phyloP scores from a whole-genome alignment of 164 flowering plant genomes.

The Macadamia tetraphylla region DNA sequence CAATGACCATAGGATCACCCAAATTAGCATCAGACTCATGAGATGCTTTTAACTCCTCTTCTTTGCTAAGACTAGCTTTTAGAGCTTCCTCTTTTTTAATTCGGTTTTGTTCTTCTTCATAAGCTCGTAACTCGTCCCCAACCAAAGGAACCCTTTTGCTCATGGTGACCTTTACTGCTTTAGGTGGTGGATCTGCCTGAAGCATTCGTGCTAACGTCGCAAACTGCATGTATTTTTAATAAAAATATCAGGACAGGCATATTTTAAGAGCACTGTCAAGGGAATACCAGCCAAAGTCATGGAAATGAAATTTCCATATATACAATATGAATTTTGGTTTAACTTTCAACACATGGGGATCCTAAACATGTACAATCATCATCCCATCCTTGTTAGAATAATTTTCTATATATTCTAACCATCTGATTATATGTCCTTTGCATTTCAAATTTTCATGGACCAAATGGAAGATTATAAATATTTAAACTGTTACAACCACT shows the following conservation, averaged over 20 bases:
- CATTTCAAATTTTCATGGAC: neutral
- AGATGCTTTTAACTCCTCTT: slow-evolving; percentile 70
- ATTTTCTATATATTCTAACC: too few species aligned
- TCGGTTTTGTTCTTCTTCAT: slow-evolving; percentile 94
- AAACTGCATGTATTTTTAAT: slow-evolving; percentile 44
- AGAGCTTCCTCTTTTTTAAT: slow-evolving; percentile 79
- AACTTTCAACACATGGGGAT: too few species aligned
- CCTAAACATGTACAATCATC: too few species aligned
- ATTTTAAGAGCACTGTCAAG: neutral
- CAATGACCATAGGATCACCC: slow-evolving; percentile 82
- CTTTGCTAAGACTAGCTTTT: slow-evolving; percentile 73
- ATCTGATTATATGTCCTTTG: too few species aligned
- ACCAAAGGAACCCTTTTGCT: slow-evolving; percentile 88
- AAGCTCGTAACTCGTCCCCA: slow-evolving; percentile 91
- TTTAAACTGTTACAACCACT: neutral
- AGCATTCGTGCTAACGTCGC: slow-evolving; percentile 92
- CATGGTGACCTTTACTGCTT: slow-evolving; percentile 89
- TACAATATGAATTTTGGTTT: too few species aligned
- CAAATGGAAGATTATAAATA: neutral
- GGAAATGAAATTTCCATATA: too few species aligned
- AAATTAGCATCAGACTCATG: slow-evolving; percentile 41
- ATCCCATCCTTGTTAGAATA: too few species aligned
- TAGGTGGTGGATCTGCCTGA: slow-evolving; percentile 98
- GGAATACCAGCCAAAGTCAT: neutral
- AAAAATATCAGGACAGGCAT: slow-evolving; percentile 6